phyloP scores from a whole-genome alignment of 805 yeast species.

The Lipomyces anomalus region DNA sequence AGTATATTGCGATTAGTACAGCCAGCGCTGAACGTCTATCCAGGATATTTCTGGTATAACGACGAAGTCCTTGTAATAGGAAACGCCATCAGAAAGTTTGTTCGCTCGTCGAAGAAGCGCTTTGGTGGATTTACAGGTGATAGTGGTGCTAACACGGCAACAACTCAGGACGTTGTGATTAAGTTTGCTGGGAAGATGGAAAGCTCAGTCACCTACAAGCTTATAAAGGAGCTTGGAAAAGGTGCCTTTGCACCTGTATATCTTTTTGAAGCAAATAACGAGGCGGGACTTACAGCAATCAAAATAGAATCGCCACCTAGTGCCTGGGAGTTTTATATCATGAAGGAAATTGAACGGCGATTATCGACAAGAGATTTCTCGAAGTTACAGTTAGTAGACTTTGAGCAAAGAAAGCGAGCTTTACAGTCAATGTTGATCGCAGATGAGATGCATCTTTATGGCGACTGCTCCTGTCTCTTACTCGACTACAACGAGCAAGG shows the following conservation, averaged over 20 bases:
- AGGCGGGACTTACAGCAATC: slow-evolving; percentile 55
- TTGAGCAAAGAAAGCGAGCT: slow-evolving; percentile 22
- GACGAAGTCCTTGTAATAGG: slow-evolving; percentile 25
- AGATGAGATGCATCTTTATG: slow-evolving; percentile 48
- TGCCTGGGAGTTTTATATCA: slow-evolving; percentile 76
- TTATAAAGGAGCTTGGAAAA: slow-evolving; percentile 57
- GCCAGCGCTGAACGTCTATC: slow-evolving; percentile 35
- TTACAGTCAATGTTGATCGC: slow-evolving; percentile 45
- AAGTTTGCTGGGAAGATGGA: slow-evolving; percentile 34
- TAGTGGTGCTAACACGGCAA: no score
- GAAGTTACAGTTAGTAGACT: no score
- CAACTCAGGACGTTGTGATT: slow-evolving; percentile 7
- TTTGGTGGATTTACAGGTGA: no score
- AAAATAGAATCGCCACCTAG: slow-evolving; percentile 67
- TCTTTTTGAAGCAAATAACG: slow-evolving; percentile 52
- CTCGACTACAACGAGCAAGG: slow-evolving; percentile 66
- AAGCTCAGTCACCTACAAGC: no score
- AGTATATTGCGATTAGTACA: slow-evolving; percentile 37
- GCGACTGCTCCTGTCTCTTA: slow-evolving; percentile 64
- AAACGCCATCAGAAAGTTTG: slow-evolving; percentile 3
- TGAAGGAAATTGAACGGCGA: slow-evolving; percentile 50
- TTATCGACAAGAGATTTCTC: slow-evolving; percentile 24
- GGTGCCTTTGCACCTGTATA: slow-evolving; percentile 81
- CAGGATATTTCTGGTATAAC: slow-evolving; percentile 33
- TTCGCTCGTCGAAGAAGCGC: slow-evolving; percentile 4